Evolutionary conservation across 139 green algal genomes (phyloP), one percentile per base, ranked within the genome.

Genomic region (Chlamydomonas applanata): DNA sequence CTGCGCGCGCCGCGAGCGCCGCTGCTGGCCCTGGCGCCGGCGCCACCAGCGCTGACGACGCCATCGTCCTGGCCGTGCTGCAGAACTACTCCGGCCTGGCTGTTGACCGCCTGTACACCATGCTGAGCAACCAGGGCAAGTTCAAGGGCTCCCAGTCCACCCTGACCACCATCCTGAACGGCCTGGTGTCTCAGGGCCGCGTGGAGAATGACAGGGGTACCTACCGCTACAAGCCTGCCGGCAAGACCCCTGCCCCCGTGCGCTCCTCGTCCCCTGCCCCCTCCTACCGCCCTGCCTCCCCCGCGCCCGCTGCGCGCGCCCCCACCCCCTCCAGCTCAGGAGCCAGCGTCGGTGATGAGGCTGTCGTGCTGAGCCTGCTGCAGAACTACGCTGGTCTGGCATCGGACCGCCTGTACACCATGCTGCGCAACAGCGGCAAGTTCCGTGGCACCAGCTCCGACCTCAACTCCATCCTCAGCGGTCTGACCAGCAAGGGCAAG

Each of bases 321-420:
- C 25, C 25, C 17, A 9, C 16, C 33, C 4, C 11, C n/a, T 14
- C 33, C 62, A 32, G 62, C 40, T 30, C 25, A 22, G 17, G 20
- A n/a, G n/a, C 3, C 32, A 46, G 25, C 4, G 7, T 33, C 11
- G 17, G 33, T 32, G 62, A 69, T 27, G 62, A 69, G 62, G 9
- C 32, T 2, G 25, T 53, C 9, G 33, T 69, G 62, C 62, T 69
- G 62, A 30, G 3, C 62, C 9, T 69, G 9, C 62, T 69, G 62
- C 62, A 69, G 34, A 69, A 69, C 62, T 69, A 69, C 62, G 36
- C 62, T 25, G 62, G 62, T 33, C 62, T 69, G 62, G 24, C 62
- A 13, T 2, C 4, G 5, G 62, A 69, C 17, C 62, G 62, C 62
- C 62, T 69, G 62, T 27, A 3, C 40, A 32, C 20, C 32, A 69